Conservation (phyloP, 805 yeast species). For the Candida schatavii region DNA sequence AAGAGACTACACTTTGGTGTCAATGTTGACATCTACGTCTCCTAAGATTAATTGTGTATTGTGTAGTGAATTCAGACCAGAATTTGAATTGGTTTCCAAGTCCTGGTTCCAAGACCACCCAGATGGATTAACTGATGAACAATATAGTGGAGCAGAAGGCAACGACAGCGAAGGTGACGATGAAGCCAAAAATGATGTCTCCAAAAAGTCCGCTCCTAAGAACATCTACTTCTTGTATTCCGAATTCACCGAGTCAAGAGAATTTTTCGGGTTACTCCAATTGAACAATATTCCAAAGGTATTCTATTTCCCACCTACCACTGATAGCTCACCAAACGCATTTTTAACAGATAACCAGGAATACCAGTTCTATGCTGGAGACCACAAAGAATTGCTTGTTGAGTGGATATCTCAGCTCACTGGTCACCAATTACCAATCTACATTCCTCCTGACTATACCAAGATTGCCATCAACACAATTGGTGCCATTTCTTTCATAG, state of each 20-base stretch:
- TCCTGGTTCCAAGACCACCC: constrained; percentile 60
- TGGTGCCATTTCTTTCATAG: constrained; percentile 25
- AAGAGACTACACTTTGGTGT: constrained; percentile 65
- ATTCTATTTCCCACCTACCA: constrained; percentile 56
- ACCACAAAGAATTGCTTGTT: constrained; percentile 34
- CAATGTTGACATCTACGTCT: constrained; percentile 70
- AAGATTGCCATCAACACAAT: constrained; percentile 35
- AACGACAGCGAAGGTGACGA: constrained; percentile 10
- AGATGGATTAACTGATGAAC: constrained; percentile 26
- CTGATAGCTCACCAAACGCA: constrained; percentile 25
- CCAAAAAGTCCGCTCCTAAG: constrained; percentile 8
- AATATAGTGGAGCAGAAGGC: constrained; percentile 46
- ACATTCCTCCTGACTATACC: constrained; percentile 43
- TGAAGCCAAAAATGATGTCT: neutral
- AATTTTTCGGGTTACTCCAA: constrained; percentile 49
- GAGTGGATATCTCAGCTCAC: constrained; percentile 35
- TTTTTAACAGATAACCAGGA: constrained; percentile 29
- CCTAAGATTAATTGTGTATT: constrained; percentile 72
- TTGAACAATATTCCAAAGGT: constrained; percentile 79
- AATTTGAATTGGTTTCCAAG: constrained; percentile 54
- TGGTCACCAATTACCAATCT: constrained; percentile 32
- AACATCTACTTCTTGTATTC: constrained; percentile 68
- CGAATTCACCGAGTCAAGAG: constrained; percentile 61
- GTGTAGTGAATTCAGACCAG: constrained; percentile 71
- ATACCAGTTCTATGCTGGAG: constrained; percentile 47